Conservation (phyloP, 1,139 yeast genomes). For the Kurtzmaniella quercitrusa region DNA sequence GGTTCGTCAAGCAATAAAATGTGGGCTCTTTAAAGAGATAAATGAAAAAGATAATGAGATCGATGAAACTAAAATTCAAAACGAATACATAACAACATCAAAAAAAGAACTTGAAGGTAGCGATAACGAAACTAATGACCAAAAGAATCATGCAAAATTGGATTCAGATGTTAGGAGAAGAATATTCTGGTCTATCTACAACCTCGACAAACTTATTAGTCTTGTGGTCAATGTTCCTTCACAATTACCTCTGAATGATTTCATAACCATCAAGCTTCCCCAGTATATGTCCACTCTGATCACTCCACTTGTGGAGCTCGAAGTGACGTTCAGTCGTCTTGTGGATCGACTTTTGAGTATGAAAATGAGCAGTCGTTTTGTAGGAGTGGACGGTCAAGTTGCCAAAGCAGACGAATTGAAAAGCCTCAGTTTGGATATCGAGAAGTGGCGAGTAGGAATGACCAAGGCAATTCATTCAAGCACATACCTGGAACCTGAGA, state of each 20-base stretch:
- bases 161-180: constrained; percentile 15
- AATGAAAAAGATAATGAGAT: neutral
- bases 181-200: constrained; percentile 38
- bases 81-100: neutral
- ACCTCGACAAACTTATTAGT: constrained; percentile 38
- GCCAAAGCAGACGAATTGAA: constrained; percentile 12
- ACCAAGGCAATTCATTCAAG: constrained; percentile 26
- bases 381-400: neutral
- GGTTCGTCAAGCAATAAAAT: constrained; percentile 24
- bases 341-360: constrained; percentile 17
- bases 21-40: constrained; percentile 17
- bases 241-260: constrained; percentile 26
- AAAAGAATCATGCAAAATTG: neutral
- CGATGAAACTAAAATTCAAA: neutral
- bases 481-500: constrained; percentile 25
- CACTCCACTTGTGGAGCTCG: constrained; percentile 18
- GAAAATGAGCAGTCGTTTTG: constrained; percentile 11
- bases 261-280: constrained; percentile 15
- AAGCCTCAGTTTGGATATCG: constrained; percentile 23
- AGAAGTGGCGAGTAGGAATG: constrained; percentile 33
- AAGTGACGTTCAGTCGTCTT: constrained; percentile 19
- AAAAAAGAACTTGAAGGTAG: neutral
- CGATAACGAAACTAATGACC: neutral
- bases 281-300: constrained; percentile 14
- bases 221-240: constrained; percentile 31